phyloP scores from a whole-genome alignment of 2,329 filamentous ascomycete species.

The Xylariomycetidae sp. region DNA sequence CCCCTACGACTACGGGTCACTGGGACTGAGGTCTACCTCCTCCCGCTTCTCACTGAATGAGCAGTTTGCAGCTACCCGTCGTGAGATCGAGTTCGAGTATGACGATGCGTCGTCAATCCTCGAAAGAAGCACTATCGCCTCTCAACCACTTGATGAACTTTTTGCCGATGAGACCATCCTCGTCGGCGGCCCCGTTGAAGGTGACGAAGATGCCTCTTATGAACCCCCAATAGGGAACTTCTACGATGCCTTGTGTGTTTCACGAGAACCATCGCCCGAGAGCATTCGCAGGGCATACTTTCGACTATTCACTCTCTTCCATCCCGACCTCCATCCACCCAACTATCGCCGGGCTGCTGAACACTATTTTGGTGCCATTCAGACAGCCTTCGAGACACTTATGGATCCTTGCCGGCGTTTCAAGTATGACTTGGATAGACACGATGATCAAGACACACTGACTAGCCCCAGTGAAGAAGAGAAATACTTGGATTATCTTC shows the following conservation, averaged over 20 bases:
- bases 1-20: slow-evolving; percentile 2
- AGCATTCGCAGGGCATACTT: slow-evolving; percentile 40
- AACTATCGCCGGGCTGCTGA: slow-evolving; percentile 34
- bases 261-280: slow-evolving; percentile 27
- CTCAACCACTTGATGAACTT: slow-evolving; percentile 5
- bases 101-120: slow-evolving; percentile 42
- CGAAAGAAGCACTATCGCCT: slow-evolving; percentile 26
- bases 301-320: slow-evolving; percentile 39
- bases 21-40: slow-evolving; percentile 28
- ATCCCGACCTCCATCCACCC: slow-evolving; percentile 37
- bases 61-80: slow-evolving; percentile 43
- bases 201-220: neutral
- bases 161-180: slow-evolving; percentile 11
- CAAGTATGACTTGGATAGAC: slow-evolving; percentile 32
- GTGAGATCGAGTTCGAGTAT: slow-evolving; percentile 43
- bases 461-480: slow-evolving; percentile 8
- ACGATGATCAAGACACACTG: neutral
- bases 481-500: slow-evolving; percentile 1
- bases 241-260: slow-evolving; percentile 42
- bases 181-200: neutral
- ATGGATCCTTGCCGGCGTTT: slow-evolving; percentile 37
- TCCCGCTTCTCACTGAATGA: slow-evolving; percentile 44
- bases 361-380: slow-evolving; percentile 35
- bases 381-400: slow-evolving; percentile 44
- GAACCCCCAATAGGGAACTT: slow-evolving; percentile 23